A percentile compares a stretch with the other conserved stretches of the same genome.
Evolutionary conservation across 1,139 yeast species (phyloP).

Genomic region (Suhomyces atakaporum): DNA sequence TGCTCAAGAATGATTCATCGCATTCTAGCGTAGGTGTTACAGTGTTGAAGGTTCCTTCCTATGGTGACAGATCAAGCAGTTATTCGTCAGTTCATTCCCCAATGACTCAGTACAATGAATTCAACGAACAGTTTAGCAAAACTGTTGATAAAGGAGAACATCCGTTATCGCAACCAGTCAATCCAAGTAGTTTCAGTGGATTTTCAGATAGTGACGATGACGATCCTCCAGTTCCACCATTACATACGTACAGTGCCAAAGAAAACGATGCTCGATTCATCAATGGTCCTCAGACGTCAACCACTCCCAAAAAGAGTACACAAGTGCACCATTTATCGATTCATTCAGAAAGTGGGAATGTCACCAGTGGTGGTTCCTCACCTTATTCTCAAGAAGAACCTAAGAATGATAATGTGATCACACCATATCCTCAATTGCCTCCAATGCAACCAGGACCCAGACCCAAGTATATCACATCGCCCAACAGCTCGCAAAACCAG

Average conservation of each 20-base stretch:
- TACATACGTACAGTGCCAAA: constrained; percentile 14
- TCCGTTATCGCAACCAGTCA: constrained; percentile 7
- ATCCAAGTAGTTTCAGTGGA: constrained; percentile 15
- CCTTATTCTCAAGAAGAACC: constrained; percentile 21
- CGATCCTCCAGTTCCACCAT: constrained; percentile 29
- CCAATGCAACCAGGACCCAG: constrained; percentile 20
- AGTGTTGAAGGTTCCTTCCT: constrained; percentile 28
- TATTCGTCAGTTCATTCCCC: constrained; percentile 49
- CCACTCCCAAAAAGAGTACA: constrained; percentile 18
- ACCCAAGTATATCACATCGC: constrained; percentile 40
- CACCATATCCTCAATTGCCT: constrained; percentile 15
- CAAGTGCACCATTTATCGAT: constrained; percentile 24
- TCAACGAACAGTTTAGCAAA: constrained; percentile 47
- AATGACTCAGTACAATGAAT: constrained; percentile 57
- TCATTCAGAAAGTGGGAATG: constrained; percentile 32
- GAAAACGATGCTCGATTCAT: constrained; percentile 11
- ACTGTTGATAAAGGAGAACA: constrained; percentile 17
- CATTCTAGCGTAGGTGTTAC: constrained; percentile 9
- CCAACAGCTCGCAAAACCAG: constrained; percentile 37
- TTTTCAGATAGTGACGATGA: constrained; percentile 20
- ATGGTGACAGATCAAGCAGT: constrained; percentile 34
- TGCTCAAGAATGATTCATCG: constrained; percentile 11
- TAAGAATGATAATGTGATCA: constrained; percentile 5
- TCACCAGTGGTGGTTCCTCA: constrained; percentile 22
- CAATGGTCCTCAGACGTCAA: constrained; percentile 23